Percentiles rank a stretch among this genome's conserved stretches.
Conservation (phyloP, 441 rosid species). For the Eugenia klotzschiana region DNA sequence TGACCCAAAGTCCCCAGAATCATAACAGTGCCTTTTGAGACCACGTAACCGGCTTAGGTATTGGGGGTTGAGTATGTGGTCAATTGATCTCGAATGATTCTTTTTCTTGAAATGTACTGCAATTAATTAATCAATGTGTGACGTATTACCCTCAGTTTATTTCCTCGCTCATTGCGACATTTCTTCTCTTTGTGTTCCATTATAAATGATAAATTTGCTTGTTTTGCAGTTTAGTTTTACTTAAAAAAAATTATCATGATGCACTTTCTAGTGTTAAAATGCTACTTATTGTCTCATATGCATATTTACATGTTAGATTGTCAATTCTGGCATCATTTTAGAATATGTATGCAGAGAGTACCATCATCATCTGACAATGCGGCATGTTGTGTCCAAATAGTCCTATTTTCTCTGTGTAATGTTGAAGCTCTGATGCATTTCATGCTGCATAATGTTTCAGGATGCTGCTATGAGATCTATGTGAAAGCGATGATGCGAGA, state of each 20-base stretch:
- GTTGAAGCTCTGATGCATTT: not conserved
- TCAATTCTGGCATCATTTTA: not conserved
- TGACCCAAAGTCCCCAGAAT: not conserved
- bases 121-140: not conserved
- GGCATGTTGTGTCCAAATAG: not conserved
- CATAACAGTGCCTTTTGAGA: not conserved
- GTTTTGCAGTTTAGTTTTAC: not conserved
- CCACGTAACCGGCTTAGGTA: not conserved
- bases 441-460: constrained; percentile 22
- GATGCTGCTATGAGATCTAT: constrained; percentile 86
- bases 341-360: not conserved
- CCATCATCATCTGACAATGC: not conserved
- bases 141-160: not conserved
- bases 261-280: not conserved
- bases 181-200: not conserved
- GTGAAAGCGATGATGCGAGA: constrained; percentile 52
- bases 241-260: not conserved
- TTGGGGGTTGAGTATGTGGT: not conserved
- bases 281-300: not conserved
- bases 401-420: not conserved
- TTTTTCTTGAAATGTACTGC: not conserved
- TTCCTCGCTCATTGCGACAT: not conserved
- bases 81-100: not conserved
- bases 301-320: not conserved
- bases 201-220: not conserved